Conservation (phyloP, 495 filamentous ascomycete species). For the Podospora sp. region DNA sequence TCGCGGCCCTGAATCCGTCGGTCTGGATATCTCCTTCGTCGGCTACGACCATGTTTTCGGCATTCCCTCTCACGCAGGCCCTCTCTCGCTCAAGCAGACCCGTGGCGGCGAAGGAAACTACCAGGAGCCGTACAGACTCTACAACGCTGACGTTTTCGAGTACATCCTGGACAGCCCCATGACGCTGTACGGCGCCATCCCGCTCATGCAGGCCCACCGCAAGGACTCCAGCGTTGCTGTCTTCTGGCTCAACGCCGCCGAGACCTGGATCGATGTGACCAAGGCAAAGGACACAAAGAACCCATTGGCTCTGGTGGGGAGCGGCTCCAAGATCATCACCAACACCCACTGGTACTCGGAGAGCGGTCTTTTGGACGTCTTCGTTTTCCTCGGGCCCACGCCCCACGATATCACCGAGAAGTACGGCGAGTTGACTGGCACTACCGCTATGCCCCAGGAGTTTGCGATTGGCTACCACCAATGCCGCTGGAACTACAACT, state of each 20-base stretch:
- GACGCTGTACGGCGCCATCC: constrained; percentile 96
- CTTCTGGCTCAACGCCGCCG: constrained; percentile 98
- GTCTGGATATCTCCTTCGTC: constrained; percentile 85
- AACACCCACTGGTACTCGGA: constrained; percentile 98
- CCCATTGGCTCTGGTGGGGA: constrained; percentile 76
- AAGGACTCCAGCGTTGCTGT: constrained; percentile 92
- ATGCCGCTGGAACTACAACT: constrained; percentile 98
- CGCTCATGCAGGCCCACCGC: constrained; percentile 94
- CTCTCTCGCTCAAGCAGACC: constrained; percentile 85
- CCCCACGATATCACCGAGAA: constrained; percentile 76
- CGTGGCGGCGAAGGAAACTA: constrained; percentile 85
- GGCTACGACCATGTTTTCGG: constrained; percentile 92
- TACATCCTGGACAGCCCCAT: constrained; percentile 96
- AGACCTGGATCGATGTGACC: constrained; percentile 95
- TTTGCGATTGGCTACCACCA: constrained; percentile 95
- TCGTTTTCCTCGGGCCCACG: constrained; percentile 88
- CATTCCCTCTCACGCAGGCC: constrained; percentile 90
- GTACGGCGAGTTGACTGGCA: constrained; percentile 94
- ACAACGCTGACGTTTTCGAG: constrained; percentile 96
- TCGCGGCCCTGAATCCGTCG: constrained; percentile 83
- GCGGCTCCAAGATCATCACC: constrained; percentile 68
- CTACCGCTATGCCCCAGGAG: constrained; percentile 83
- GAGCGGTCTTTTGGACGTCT: constrained; percentile 83
- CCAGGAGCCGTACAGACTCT: constrained; percentile 89
- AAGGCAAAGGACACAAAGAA: constrained; percentile 78